Evolutionary conservation across 176 grass and related monocot species (phyloP).

Genomic region (Oryza meridionalis): DNA sequence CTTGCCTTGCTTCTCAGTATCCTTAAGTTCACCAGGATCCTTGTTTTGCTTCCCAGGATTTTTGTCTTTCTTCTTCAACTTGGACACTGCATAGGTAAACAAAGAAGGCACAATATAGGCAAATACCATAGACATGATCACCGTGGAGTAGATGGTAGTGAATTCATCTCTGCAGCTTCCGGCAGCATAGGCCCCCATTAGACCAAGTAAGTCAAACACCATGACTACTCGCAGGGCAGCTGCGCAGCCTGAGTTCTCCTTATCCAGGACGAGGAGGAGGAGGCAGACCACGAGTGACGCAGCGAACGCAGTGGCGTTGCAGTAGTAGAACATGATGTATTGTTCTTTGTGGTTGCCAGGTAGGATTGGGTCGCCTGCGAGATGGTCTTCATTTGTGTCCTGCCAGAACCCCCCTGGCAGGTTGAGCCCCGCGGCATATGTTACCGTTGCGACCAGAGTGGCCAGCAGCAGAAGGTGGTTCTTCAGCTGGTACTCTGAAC

Average conservation of each 20-base stretch:
- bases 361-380: slow-evolving; percentile 35
- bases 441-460: slow-evolving; percentile 33
- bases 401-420: slow-evolving; percentile 36
- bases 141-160: slow-evolving; percentile 26
- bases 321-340: slow-evolving; percentile 65
- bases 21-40: neutral
- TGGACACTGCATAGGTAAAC: neutral
- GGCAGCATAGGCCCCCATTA: slow-evolving; percentile 40
- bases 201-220: slow-evolving; percentile 24
- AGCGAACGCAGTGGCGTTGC: slow-evolving; percentile 52
- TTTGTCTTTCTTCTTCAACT: neutral
- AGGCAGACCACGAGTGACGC: slow-evolving; percentile 45
- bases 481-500: slow-evolving; percentile 36
- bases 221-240: slow-evolving; percentile 18
- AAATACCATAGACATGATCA: neutral
- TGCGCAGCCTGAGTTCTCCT: neutral
- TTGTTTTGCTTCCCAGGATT: neutral
- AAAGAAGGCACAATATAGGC: neutral
- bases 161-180: slow-evolving; percentile 46
- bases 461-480: slow-evolving; percentile 40
- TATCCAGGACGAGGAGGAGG: slow-evolving; percentile 34
- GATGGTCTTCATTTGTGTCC: neutral
- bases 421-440: slow-evolving; percentile 47
- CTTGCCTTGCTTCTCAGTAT: neutral
- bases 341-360: neutral